These are phyloP conservation scores for Umbelopsis ramanniana DNA, from an alignment of 192 early-diverging fungal genomes.

Conservation along the genomic window DNA sequence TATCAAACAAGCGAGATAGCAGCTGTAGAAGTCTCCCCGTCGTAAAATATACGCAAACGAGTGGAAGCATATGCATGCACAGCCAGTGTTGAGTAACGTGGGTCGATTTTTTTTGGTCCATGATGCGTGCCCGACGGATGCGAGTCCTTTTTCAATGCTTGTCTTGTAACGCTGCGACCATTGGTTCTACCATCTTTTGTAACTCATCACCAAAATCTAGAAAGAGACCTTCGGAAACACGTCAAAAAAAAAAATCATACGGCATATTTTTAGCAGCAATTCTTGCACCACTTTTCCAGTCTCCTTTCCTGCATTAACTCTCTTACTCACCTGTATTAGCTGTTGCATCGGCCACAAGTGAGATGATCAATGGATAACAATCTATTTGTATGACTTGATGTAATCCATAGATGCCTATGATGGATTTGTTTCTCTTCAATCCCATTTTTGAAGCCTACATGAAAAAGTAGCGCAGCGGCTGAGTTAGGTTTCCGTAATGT, in stretches of 20 bases:
- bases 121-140: neutral
- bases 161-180: slow-evolving; percentile 51
- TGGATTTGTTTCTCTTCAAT: slow-evolving; percentile 60
- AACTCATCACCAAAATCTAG: slow-evolving; percentile 53
- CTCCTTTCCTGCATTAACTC: neutral
- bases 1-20: no score
- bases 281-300: no score
- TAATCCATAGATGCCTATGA: slow-evolving; percentile 58
- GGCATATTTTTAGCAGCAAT: slow-evolving; percentile 5
- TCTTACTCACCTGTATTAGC: slow-evolving; percentile 61
- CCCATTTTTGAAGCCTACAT: slow-evolving; percentile 66
- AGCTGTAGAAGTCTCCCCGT: no score
- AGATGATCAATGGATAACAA: slow-evolving; percentile 61
- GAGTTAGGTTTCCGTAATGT: neutral
- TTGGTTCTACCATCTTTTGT: slow-evolving; percentile 50
- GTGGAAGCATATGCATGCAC: no score
- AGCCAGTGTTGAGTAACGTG: no score
- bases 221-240: slow-evolving; percentile 41
- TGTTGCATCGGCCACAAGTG: slow-evolving; percentile 54
- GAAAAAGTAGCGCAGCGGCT: neutral
- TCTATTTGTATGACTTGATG: slow-evolving; percentile 69
- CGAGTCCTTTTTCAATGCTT: slow-evolving; percentile 27
- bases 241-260: neutral
- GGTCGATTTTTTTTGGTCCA: neutral
- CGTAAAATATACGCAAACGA: no score